These are phyloP conservation scores for Stromatinia cepivora DNA, from an alignment of 2,329 filamentous ascomycete genomes.

Conservation along the genomic window DNA sequence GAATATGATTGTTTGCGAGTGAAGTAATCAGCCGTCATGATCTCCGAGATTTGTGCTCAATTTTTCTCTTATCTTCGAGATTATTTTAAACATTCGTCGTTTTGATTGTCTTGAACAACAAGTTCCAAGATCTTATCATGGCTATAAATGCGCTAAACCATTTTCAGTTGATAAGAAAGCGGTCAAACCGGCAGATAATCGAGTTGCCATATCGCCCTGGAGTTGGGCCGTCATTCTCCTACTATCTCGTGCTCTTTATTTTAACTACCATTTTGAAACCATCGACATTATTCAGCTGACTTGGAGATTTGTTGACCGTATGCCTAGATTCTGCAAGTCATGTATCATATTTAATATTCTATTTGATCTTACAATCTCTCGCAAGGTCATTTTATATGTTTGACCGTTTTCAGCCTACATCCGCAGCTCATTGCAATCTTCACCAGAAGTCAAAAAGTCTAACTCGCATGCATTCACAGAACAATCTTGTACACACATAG, in stretches of 20 bases:
- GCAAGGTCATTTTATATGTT: slow-evolving; percentile 28
- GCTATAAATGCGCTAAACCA: neutral
- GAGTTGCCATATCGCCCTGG: neutral
- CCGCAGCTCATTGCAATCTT: slow-evolving; percentile 25
- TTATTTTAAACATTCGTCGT: neutral
- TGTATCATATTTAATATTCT: slow-evolving; percentile 12
- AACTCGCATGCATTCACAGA: neutral
- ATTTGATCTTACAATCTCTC: neutral
- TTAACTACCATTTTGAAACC: slow-evolving; percentile 8
- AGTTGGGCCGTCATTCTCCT: slow-evolving; percentile 7
- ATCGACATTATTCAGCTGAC: slow-evolving; percentile 17
- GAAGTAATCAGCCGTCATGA: slow-evolving; percentile 38
- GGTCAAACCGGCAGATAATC: slow-evolving; percentile 18
- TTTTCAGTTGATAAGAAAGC: slow-evolving; percentile 19
- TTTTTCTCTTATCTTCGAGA: neutral
- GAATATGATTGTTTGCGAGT: slow-evolving; percentile 30
- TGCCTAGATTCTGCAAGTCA: neutral
- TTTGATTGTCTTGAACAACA: slow-evolving; percentile 12
- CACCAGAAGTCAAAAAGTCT: neutral
- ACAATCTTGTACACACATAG: neutral
- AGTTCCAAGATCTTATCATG: neutral
- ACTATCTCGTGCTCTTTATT: slow-evolving; percentile 18
- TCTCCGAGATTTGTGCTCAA: neutral
- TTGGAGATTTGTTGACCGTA: slow-evolving; percentile 12
- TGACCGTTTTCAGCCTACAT: slow-evolving; percentile 26